Conservation (phyloP, 1,139 yeast species). For the Magnusiomyces fungicola region DNA sequence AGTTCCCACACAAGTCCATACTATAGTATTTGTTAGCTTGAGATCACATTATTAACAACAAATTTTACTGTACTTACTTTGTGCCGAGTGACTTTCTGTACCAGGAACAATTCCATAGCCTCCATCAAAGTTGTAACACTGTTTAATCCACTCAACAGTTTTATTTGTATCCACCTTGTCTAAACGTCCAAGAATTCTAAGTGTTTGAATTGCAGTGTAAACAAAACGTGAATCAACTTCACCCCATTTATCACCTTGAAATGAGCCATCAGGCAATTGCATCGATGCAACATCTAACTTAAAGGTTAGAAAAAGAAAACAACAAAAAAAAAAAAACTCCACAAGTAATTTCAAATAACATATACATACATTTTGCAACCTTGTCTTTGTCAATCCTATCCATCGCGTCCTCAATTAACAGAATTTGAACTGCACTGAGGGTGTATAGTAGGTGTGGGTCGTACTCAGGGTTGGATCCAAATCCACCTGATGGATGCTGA, state of each 20-base stretch:
- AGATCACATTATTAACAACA: too few species aligned
- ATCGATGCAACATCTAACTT: constrained; percentile 41
- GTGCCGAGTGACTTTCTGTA: constrained; percentile 93
- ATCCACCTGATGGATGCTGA: constrained; percentile 60
- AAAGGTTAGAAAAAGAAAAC: too few species aligned
- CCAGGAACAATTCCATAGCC: constrained; percentile 94
- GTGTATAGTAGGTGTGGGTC: constrained; percentile 90
- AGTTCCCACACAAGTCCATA: constrained; percentile 78
- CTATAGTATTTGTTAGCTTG: too few species aligned
- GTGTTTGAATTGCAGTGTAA: constrained; percentile 68
- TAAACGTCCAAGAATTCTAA: constrained; percentile 61
- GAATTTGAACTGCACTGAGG: constrained; percentile 74
- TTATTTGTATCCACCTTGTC: constrained; percentile 53
- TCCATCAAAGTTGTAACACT: constrained; percentile 88
- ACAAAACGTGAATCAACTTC: constrained; percentile 90
- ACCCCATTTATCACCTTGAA: constrained; percentile 85
- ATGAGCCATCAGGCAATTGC: constrained; percentile 69
- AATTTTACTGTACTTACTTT: constrained; percentile 28
- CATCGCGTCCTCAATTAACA: constrained; percentile 58
- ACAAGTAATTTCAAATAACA: too few species aligned
- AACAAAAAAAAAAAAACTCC: too few species aligned
- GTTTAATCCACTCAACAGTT: constrained; percentile 56
- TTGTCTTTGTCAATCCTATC: constrained; percentile 35
- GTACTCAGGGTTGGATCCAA: constrained; percentile 83
- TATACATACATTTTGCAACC: constrained; percentile 35